These are phyloP conservation scores for Diversispora eburnea DNA, from an alignment of 192 early-diverging fungal species.

Conservation along the genomic window DNA sequence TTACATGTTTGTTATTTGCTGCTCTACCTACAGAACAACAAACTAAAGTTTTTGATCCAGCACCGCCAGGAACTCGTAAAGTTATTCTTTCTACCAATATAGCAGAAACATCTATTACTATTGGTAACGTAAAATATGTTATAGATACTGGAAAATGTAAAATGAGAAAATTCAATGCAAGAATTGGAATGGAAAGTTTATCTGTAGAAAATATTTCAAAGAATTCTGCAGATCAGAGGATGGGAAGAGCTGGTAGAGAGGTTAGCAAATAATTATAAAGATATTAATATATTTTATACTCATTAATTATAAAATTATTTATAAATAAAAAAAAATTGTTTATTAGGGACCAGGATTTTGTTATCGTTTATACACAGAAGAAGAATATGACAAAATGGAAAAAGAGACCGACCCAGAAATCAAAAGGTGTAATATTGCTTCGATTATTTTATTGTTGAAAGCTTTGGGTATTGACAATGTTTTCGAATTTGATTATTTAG, in stretches of 20 bases:
- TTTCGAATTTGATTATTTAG: conserved; percentile 93
- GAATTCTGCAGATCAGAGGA: conserved; percentile 84
- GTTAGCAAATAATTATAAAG: conserved; percentile 25
- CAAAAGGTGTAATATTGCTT: conserved; percentile 84
- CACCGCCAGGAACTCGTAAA: conserved; percentile 83
- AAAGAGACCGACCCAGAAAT: conserved; percentile 92
- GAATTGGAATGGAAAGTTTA: conserved; percentile 86
- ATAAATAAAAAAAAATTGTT: neutral
- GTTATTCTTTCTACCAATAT: conserved; percentile 96
- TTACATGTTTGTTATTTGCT: conserved; percentile 90
- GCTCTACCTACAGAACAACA: conserved; percentile 87
- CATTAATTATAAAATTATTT: neutral
- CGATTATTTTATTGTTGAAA: conserved; percentile 83
- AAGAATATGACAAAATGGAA: conserved; percentile 66
- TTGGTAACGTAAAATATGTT: conserved; percentile 91
- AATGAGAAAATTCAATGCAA: conserved; percentile 82
- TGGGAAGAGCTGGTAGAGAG: conserved; percentile 96
- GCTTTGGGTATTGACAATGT: conserved; percentile 88
- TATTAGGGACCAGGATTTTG: conserved; percentile 75
- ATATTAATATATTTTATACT: conserved; percentile 1
- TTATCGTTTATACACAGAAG: conserved; percentile 91
- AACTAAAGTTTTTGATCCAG: conserved; percentile 81
- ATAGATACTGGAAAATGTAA: conserved; percentile 93
- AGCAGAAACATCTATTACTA: conserved; percentile 97
- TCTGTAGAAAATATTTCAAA: conserved; percentile 86